Evolutionary conservation across 805 yeast genomes (phyloP), one percentile per base, ranked within the genome.

Genomic region (Pichia occidentalis): DNA sequence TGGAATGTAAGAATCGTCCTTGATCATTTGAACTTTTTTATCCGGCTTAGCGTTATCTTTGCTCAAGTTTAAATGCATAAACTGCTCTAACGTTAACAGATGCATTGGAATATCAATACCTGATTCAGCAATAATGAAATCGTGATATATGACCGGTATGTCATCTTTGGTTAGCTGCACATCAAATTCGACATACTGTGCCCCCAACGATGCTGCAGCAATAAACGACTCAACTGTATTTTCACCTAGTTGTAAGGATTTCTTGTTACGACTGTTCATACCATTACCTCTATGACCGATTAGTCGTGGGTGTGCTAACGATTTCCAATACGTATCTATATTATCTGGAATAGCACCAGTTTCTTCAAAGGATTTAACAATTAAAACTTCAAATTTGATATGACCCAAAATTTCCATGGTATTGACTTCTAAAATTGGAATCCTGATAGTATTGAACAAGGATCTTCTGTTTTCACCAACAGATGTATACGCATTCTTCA

Each of bases 51-150:
- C 45, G 13, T 36, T 44, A 24, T 45, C 42, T 7, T 51, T 49
- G 7, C 46, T 24, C 19, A 64, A 64, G 44, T 65, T 71, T 45
- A 74, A 68, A 21, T 76, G 73, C 54, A 85, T 63, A 49, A 90
- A 90, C 59, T 90, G 97, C 56, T 90, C 97, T 18, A 79, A 67
- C 0, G 97, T 88, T 53, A 90, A 65, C 21, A 81, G 77, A 60
- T 88, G 95, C 96, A 90, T 88, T 4, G 97, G 97, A 34, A 88
- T 81, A 62, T 90, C 97, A 35, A 85, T 86, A 13, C 97, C 97
- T 5, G 95, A 79, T 54, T 90, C 97, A 2, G 95, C 95, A 34
- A 90, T 96, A 29, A 85, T 58, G 54, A 90, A 90, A 56, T 90
- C 97, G 59, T 90, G 97, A 54, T 90, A 90, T 21, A 90, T 83